Conservation (phyloP, 1,139 yeast genomes). For the Debaryomyces nepalensis region DNA sequence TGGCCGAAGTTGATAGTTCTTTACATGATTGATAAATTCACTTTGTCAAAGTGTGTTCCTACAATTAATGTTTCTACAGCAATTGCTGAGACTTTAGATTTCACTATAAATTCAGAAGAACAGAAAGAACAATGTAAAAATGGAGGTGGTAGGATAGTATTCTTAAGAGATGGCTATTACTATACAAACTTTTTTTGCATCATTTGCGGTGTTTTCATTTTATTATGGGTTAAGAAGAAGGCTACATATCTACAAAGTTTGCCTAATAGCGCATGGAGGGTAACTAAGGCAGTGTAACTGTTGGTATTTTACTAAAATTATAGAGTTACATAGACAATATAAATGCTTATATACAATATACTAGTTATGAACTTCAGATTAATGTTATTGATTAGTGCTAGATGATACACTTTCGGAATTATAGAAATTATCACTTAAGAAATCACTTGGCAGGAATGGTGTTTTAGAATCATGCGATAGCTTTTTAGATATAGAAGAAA, state of each 20-base stretch:
- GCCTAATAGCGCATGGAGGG: constrained; percentile 74
- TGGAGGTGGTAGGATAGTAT: constrained; percentile 59
- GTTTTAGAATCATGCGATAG: constrained; percentile 40
- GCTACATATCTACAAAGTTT: constrained; percentile 61
- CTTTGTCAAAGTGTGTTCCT: constrained; percentile 60
- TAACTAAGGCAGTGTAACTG: constrained; percentile 27
- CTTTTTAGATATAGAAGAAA: constrained; percentile 43
- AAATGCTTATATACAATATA: too few relatives aligned
- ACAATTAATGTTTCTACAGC: constrained; percentile 4
- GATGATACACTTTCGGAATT: neutral
- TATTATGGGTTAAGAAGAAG: constrained; percentile 70
- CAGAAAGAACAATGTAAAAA: constrained; percentile 54
- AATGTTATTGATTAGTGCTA: neutral
- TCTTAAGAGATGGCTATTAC: constrained; percentile 81
- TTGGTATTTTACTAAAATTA: too few relatives aligned
- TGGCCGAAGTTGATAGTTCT: constrained; percentile 91
- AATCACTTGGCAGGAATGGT: constrained; percentile 51
- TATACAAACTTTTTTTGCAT: constrained; percentile 77
- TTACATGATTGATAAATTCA: constrained; percentile 77
- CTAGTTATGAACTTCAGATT: neutral
- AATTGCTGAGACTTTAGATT: constrained; percentile 18
- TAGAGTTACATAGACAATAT: constrained; percentile 2
- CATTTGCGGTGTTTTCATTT: constrained; percentile 64
- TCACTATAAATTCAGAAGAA: constrained; percentile 29
- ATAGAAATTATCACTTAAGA: constrained; percentile 36